Evolutionary conservation across 2,329 filamentous ascomycete species (phyloP), one percentile per base, ranked within the genome.

Genomic region (Colletotrichum sp.): DNA sequence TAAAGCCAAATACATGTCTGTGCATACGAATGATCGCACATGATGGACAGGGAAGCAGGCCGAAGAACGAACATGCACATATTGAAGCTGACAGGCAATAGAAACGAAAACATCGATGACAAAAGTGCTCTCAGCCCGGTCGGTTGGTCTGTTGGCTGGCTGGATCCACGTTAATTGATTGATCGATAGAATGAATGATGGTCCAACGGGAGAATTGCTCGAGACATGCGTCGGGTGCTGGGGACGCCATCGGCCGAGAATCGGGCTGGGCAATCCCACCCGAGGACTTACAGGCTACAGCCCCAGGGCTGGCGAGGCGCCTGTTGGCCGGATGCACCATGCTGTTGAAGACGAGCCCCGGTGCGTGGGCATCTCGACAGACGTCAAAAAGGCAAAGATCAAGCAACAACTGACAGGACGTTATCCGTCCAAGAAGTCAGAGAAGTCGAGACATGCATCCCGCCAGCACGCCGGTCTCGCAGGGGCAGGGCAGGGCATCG

Each of bases 151-250:
- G 18, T n/a, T 48, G 39, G 39, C 39, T 48, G 39, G 39, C 12
- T 12, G 39, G 22, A 22, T 22, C 22, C 22, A 22, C 22, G 18
- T 48, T 48, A 48, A 48, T 48, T n/a, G 39, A 48, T 48, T n/a
- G 39, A 48, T 48, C 18, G 39, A n/a, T 48, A 2, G 18, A 61
- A 18, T 61, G 28, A 61, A 18, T 32, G 10, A 61, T 30, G 28
- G 30, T 30, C 56, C 27, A 15, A 39, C n/a, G 60, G 30, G 12
- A 64, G 32, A 64, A 25, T 64, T 36, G 34, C 30, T 36, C 61
- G 69, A 75, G 64, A 68, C 62, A 73, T 62, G 62, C 64, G 27
- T 68, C 73, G 69, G 32, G 64, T 67, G 62, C 39, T 62, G 62
- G 43, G 48, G 62, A 48, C 39, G 56, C 43, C 73, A 64, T 68